Evolutionary conservation across 108 stramenopile genomes (phyloP).

Genomic region (Cylindrotheca closterium): DNA sequence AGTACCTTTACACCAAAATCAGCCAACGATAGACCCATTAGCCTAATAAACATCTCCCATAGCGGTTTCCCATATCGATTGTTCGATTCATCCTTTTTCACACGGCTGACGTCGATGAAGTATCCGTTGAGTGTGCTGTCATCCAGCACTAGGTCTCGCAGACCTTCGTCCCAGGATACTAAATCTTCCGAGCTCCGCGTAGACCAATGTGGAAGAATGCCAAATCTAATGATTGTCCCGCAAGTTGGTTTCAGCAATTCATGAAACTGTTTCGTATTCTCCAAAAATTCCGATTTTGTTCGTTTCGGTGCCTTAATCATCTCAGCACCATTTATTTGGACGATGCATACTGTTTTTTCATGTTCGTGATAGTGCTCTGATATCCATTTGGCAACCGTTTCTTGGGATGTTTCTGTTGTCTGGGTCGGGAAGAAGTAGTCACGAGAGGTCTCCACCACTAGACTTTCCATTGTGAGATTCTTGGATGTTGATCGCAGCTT

Average conservation of each 20-base stretch:
- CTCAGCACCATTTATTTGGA: not conserved
- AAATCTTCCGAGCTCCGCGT: not conserved
- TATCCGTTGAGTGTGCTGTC: not conserved
- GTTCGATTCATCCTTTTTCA: not conserved
- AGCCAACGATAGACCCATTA: not conserved
- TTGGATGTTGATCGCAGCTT: not conserved
- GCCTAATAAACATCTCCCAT: not conserved
- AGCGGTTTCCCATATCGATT: not conserved
- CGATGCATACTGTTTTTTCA: not conserved
- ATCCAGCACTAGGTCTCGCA: not conserved
- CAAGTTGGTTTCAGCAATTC: not conserved
- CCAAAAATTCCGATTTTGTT: not conserved
- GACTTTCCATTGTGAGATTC: not conserved
- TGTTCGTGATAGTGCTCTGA: not conserved
- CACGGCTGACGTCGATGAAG: not conserved
- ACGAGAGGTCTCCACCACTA: not conserved
- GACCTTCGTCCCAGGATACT: not conserved
- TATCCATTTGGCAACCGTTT: not conserved
- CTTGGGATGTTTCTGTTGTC: not conserved
- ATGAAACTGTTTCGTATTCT: not conserved
- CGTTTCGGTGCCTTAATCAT: not conserved
- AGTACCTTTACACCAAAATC: too few relatives aligned
- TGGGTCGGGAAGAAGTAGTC: not conserved
- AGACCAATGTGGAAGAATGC: not conserved
- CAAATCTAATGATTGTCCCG: not conserved